Conservation (phyloP, 2,329 filamentous ascomycete genomes). For the Thielaviopsis ethacetica region DNA sequence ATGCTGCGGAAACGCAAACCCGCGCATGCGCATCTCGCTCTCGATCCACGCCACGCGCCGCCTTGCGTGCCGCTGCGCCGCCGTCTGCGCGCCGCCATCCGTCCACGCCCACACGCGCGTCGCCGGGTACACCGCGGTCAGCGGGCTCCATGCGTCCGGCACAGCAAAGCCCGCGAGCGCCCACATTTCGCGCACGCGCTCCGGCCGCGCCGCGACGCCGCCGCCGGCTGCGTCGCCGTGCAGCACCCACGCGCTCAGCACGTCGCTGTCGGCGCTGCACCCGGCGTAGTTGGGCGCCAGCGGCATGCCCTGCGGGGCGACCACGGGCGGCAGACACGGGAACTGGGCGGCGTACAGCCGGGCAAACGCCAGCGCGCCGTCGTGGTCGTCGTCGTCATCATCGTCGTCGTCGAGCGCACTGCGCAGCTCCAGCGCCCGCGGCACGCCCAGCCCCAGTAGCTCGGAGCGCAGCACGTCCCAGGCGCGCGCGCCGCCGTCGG, state of each 20-base stretch:
- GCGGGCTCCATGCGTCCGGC: not conserved
- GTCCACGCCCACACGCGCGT: conserved; percentile 2
- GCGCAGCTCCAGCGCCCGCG: not conserved
- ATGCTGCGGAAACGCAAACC: not conserved
- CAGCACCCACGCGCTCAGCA: not conserved
- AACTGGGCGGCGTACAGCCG: not conserved
- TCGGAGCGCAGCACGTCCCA: not conserved
- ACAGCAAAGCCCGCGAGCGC: no score
- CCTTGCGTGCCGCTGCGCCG: not conserved
- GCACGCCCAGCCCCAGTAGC: not conserved
- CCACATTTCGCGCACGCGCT: no score
- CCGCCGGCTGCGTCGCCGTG: not conserved
- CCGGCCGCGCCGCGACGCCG: not conserved
- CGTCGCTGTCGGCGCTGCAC: not conserved
- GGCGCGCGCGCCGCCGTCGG: not conserved
- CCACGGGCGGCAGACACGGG: not conserved
- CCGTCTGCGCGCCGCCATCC: not conserved
- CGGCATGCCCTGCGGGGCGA: no score
- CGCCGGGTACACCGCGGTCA: not conserved
- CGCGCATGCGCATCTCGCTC: not conserved
- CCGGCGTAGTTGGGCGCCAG: not conserved
- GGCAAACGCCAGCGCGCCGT: no score
- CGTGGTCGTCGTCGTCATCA: no score
- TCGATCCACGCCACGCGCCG: not conserved
- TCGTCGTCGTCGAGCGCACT: not conserved